Evolutionary conservation across 2,329 filamentous ascomycete species (phyloP).

Genomic region (Arthrobotrys entomopaga): DNA sequence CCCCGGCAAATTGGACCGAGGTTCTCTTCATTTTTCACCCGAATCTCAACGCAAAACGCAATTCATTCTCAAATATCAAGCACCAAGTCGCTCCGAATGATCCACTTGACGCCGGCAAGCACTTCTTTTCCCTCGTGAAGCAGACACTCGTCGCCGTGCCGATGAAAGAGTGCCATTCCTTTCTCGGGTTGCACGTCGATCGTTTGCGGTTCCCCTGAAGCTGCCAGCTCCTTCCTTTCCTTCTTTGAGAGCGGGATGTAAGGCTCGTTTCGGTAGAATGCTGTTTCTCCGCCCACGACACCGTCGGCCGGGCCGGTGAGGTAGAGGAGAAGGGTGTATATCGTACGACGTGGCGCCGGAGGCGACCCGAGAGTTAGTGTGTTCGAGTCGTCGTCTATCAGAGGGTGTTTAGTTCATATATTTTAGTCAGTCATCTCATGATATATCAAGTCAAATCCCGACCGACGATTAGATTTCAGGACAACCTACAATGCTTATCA

Average conservation of each 20-base stretch:
- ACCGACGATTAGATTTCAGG: constrained; percentile 12
- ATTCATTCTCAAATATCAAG: constrained; percentile 17
- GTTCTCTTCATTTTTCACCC: constrained; percentile 41
- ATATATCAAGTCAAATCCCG: constrained; percentile 3
- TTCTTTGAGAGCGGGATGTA: constrained; percentile 64
- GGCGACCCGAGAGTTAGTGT: constrained; percentile 70
- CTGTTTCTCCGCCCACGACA: constrained; percentile 86
- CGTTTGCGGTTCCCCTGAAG: constrained; percentile 67
- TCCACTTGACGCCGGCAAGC: constrained; percentile 78
- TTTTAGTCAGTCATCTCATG: constrained; percentile 7
- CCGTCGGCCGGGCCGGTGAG: constrained; percentile 79
- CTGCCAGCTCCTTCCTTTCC: constrained; percentile 60
- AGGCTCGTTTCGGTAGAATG: constrained; percentile 73
- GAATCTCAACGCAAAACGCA: constrained; percentile 19
- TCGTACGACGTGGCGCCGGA: constrained; percentile 71
- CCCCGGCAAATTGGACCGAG: constrained; percentile 42
- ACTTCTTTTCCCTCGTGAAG: constrained; percentile 88
- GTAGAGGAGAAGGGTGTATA: constrained; percentile 91
- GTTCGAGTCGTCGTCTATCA: constrained; percentile 85
- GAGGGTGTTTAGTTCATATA: background rate
- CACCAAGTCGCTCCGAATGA: constrained; percentile 84
- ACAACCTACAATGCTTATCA: constrained; percentile 82
- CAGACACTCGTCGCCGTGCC: constrained; percentile 88
- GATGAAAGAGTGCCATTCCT: constrained; percentile 87
- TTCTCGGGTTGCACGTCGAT: constrained; percentile 79